Conservation (phyloP, 2,329 filamentous ascomycete genomes). For the Alternaria conjuncta region DNA sequence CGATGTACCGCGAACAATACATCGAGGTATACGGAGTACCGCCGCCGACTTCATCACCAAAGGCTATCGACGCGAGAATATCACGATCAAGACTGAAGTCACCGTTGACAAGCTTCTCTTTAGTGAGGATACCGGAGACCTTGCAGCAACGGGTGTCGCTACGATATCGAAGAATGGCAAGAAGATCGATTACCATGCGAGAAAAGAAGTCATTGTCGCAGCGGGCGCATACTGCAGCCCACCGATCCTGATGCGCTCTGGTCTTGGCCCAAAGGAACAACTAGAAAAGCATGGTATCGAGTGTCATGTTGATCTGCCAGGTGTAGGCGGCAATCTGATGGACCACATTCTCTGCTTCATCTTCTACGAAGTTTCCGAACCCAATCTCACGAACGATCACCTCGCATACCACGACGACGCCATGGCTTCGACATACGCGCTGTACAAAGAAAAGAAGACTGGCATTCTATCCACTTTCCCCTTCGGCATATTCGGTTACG, state of each 20-base stretch:
- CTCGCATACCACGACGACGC: constrained; percentile 63
- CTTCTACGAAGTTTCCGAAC: constrained; percentile 67
- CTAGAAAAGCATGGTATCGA: constrained; percentile 61
- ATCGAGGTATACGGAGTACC: constrained; percentile 37
- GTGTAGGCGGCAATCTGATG: constrained; percentile 69
- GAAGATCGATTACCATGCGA: constrained; percentile 41
- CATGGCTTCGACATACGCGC: constrained; percentile 57
- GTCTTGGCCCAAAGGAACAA: constrained; percentile 63
- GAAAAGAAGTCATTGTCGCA: constrained; percentile 44
- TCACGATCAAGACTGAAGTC: constrained; percentile 42
- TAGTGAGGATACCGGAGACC: constrained; percentile 41
- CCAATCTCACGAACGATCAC: constrained; percentile 61
- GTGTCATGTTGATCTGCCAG: constrained; percentile 61
- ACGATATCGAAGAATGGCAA: constrained; percentile 53
- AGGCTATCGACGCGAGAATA: constrained; percentile 45
- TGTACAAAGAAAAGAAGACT: constrained; percentile 65
- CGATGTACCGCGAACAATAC: constrained; percentile 39
- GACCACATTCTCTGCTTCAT: constrained; percentile 66
- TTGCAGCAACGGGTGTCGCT: constrained; percentile 56
- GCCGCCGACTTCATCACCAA: constrained; percentile 51
- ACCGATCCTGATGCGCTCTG: constrained; percentile 57
- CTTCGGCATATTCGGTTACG: constrained; percentile 68
- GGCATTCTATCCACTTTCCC: constrained; percentile 67
- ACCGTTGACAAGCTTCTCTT: constrained; percentile 57
- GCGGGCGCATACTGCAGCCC: constrained; percentile 45